These are phyloP conservation scores for Ophiocordyceps camponoti-rufipedis DNA, from an alignment of 2,329 filamentous ascomycete species.

Conservation along the genomic window DNA sequence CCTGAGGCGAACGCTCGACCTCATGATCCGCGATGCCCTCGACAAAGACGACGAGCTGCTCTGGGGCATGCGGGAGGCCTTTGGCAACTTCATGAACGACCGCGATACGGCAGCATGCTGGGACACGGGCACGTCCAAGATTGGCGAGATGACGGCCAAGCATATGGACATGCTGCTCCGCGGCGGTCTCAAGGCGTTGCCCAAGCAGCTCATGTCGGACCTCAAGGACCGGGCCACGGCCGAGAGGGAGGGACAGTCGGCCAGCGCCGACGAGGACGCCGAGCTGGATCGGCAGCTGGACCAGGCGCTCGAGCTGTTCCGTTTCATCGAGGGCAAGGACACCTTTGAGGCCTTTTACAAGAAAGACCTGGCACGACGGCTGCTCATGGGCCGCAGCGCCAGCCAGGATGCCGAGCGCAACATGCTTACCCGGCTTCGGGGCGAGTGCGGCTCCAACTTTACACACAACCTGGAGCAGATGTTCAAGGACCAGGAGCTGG, in stretches of 20 bases:
- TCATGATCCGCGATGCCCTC: slow-evolving; percentile 62
- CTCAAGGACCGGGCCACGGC: slow-evolving; percentile 35
- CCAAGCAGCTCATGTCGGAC: slow-evolving; percentile 47
- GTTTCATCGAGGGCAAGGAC: slow-evolving; percentile 93
- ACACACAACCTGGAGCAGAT: slow-evolving; percentile 97
- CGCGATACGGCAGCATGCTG: slow-evolving; percentile 54
- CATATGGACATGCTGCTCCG: slow-evolving; percentile 82
- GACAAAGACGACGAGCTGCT: slow-evolving; percentile 57
- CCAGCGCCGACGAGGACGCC: slow-evolving; percentile 69
- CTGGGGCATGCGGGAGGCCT: slow-evolving; percentile 66
- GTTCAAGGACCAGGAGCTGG: slow-evolving; percentile 96
- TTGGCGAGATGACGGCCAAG: slow-evolving; percentile 97
- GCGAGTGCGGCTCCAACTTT: slow-evolving; percentile 83
- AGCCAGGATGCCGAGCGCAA: slow-evolving; percentile 90
- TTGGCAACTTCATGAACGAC: slow-evolving; percentile 85
- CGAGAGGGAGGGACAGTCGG: slow-evolving; percentile 44
- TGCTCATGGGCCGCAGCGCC: slow-evolving; percentile 83
- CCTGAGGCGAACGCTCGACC: slow-evolving; percentile 63
- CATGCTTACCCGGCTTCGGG: slow-evolving; percentile 83
- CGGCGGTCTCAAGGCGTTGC: slow-evolving; percentile 71
- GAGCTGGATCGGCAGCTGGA: slow-evolving; percentile 87
- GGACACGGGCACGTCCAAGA: slow-evolving; percentile 75
- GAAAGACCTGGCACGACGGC: slow-evolving; percentile 74
- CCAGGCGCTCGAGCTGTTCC: slow-evolving; percentile 82
- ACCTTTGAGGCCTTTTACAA: slow-evolving; percentile 99